These are phyloP conservation scores for Paulownia fortunei DNA, from an alignment of 257 asterid genomes.

Conservation along the genomic window DNA sequence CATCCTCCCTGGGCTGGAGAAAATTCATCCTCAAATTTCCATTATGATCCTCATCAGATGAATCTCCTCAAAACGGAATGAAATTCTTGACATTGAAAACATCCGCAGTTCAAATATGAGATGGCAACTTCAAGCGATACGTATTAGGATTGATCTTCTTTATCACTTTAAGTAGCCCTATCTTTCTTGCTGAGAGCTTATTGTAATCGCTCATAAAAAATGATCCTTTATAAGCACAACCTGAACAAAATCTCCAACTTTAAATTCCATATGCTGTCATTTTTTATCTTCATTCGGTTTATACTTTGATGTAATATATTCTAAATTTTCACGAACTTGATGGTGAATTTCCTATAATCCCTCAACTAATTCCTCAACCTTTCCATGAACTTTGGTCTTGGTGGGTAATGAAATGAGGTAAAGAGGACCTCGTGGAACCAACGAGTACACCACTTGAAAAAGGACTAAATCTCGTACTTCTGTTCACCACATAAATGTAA, in stretches of 20 bases:
- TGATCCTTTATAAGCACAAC: not conserved
- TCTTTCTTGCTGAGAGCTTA: not conserved
- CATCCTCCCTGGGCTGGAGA: no score
- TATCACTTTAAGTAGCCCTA: not conserved
- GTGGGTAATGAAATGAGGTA: not conserved
- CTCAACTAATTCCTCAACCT: no score
- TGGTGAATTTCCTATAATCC: not conserved
- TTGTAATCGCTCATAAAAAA: not conserved
- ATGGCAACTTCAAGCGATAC: not conserved
- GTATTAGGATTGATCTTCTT: not conserved
- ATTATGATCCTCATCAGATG: no score
- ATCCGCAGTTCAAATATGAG: not conserved
- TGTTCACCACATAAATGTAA: not conserved
- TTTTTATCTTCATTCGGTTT: no score
- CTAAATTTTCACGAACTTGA: no score
- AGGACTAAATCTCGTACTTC: not conserved
- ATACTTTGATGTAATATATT: no score
- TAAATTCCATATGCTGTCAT: no score
- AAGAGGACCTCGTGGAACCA: not conserved
- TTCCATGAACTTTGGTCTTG: not conserved
- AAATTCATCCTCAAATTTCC: no score
- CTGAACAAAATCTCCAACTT: no score
- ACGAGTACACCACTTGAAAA: conserved; percentile 1
- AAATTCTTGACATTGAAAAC: not conserved
- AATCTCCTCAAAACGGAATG: no score